These are phyloP conservation scores for Tolypocladium tundrense DNA, from an alignment of 2,329 filamentous ascomycete genomes.

Conservation along the genomic window DNA sequence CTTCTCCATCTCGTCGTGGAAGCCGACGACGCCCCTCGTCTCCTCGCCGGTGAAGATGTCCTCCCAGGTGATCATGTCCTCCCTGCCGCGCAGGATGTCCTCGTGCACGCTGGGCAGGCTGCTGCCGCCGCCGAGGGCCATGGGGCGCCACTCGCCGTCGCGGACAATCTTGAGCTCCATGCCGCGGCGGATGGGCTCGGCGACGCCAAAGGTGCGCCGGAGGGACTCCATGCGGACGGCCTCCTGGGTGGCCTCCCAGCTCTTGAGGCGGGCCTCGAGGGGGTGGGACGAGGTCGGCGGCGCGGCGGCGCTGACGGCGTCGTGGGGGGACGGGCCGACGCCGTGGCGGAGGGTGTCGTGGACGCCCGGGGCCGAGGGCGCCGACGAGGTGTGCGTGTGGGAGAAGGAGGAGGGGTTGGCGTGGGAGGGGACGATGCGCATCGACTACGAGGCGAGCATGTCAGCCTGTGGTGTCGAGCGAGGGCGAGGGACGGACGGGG, in stretches of 20 bases:
- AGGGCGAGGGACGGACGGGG: not conserved
- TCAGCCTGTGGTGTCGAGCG: conserved; percentile 5
- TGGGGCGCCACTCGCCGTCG: conserved; percentile 70
- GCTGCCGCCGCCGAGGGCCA: conserved; percentile 52
- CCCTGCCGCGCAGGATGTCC: conserved; percentile 76
- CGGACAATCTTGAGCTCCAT: conserved; percentile 92
- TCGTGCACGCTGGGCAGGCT: conserved; percentile 63
- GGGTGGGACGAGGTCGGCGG: conserved; percentile 62
- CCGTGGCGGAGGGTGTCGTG: conserved; percentile 88
- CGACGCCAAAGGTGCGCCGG: conserved; percentile 79
- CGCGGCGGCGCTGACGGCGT: conserved; percentile 26
- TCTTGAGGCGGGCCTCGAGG: conserved; percentile 77
- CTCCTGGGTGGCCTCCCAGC: conserved; percentile 88
- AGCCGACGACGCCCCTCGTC: conserved; percentile 55
- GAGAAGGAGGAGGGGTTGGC: conserved; percentile 55
- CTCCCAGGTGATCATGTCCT: conserved; percentile 78
- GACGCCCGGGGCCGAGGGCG: conserved; percentile 84
- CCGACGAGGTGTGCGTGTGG: conserved; percentile 55
- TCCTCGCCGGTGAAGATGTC: conserved; percentile 82
- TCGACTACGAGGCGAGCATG: conserved; percentile 46
- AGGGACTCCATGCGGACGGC: conserved; percentile 78
- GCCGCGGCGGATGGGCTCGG: conserved; percentile 80
- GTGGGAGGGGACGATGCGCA: conserved; percentile 75
- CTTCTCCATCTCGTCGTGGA: conserved; percentile 91
- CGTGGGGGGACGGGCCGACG: conserved; percentile 53